Evolutionary conservation across 768 basidiomycete genomes (phyloP).

Genomic region (Auriscalpium microsporum): DNA sequence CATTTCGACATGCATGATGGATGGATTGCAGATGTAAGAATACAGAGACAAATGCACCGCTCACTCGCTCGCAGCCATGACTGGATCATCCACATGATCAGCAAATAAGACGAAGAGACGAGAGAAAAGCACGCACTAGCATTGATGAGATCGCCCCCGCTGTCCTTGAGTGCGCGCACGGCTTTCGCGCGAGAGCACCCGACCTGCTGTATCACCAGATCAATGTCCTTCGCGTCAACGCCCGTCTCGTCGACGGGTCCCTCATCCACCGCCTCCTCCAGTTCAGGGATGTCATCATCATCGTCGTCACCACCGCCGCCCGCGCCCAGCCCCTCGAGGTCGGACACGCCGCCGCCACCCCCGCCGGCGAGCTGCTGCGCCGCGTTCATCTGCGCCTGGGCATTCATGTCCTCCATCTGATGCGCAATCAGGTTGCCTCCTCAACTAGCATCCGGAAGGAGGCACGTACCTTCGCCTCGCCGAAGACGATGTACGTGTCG

Average conservation of each 20-base stretch:
- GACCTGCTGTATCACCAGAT: conserved; percentile 88
- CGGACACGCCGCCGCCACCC: conserved; percentile 37
- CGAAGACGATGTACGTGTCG: conserved; percentile 98
- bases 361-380: conserved; percentile 67
- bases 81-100: conserved; percentile 27
- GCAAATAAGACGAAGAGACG: neutral
- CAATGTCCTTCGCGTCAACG: conserved; percentile 90
- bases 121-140: conserved; percentile 61
- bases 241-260: conserved; percentile 80
- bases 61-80: conserved; percentile 92
- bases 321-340: conserved; percentile 42
- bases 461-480: conserved; percentile 76
- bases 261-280: conserved; percentile 76
- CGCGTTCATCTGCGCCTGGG: conserved; percentile 65
- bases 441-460: too few relatives aligned
- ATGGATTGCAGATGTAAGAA: neutral
- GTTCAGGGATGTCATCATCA: conserved; percentile 74
- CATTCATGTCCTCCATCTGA: conserved; percentile 84
- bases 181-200: conserved; percentile 89
- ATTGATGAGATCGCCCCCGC: conserved; percentile 90
- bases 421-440: too few relatives aligned
- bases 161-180: conserved; percentile 82
- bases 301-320: conserved; percentile 50
- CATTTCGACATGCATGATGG: neutral
- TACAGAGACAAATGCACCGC: conserved; percentile 19